These are phyloP conservation scores for Hysterium pulicare DNA, from an alignment of 2,329 filamentous ascomycete species.

Conservation along the genomic window DNA sequence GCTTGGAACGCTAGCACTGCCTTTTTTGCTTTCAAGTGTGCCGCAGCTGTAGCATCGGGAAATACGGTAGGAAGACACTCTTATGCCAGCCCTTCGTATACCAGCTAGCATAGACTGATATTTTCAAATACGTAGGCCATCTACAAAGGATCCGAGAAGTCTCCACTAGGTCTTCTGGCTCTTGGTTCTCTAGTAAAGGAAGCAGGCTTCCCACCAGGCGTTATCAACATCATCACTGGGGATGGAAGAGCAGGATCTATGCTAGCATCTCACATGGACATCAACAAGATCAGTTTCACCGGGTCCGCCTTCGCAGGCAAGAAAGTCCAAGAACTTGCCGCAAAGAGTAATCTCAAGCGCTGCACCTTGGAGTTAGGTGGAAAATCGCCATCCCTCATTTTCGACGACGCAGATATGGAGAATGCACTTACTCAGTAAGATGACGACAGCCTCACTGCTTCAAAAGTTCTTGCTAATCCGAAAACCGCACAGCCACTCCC, in stretches of 20 bases:
- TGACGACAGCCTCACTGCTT: too few relatives aligned
- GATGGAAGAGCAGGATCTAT: slow-evolving; percentile 27
- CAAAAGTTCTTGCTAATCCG: too few relatives aligned
- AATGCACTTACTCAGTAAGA: slow-evolving; percentile 30
- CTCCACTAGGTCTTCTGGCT: slow-evolving; percentile 20
- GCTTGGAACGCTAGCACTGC: slow-evolving; percentile 22
- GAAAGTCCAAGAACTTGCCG: slow-evolving; percentile 39
- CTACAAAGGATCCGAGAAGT: slow-evolving; percentile 30
- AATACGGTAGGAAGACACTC: slow-evolving; percentile 15
- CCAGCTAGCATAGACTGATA: not conserved
- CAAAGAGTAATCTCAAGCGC: slow-evolving; percentile 44
- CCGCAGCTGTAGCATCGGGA: slow-evolving; percentile 24
- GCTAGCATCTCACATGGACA: slow-evolving; percentile 39
- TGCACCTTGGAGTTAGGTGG: slow-evolving; percentile 47
- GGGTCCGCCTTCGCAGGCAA: slow-evolving; percentile 36
- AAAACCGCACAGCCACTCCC: slow-evolving; percentile 14
- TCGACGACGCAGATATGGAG: slow-evolving; percentile 48
- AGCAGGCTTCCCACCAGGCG: slow-evolving; percentile 40
- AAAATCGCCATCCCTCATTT: slow-evolving; percentile 45
- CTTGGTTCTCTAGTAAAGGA: slow-evolving; percentile 29
- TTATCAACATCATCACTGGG: slow-evolving; percentile 34
- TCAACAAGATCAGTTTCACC: slow-evolving; percentile 44
- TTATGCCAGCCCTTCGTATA: not conserved
- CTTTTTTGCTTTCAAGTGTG: slow-evolving; percentile 25
- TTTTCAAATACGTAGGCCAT: slow-evolving; percentile 6